Evolutionary conservation across 768 basidiomycete genomes (phyloP).

Genomic region (Myochromella boudieri): DNA sequence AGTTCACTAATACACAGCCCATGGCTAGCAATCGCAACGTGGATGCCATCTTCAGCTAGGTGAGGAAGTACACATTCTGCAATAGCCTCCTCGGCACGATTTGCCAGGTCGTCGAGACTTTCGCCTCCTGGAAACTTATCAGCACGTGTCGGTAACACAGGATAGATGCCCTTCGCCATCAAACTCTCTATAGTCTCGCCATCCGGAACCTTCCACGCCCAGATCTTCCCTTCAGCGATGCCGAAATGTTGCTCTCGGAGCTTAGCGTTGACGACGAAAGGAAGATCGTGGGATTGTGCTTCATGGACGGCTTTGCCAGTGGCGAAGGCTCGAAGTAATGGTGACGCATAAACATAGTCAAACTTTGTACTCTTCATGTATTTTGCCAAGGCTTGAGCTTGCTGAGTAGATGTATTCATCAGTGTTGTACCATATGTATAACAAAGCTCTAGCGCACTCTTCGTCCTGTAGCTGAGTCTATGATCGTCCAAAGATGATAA

Average conservation of each 20-base stretch:
- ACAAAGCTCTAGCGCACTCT: conserved; percentile 25
- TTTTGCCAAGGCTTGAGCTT: conserved; percentile 62
- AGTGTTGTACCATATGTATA: neutral
- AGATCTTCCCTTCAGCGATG: conserved; percentile 64
- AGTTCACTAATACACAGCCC: conserved; percentile 70
- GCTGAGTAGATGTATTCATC: conserved; percentile 30
- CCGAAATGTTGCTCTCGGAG: conserved; percentile 76
- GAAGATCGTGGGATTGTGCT: conserved; percentile 53
- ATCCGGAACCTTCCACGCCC: conserved; percentile 34
- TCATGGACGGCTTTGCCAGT: conserved; percentile 59
- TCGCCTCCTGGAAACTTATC: conserved; percentile 70
- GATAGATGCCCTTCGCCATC: conserved; percentile 51
- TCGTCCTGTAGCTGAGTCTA: conserved; percentile 15
- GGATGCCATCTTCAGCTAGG: conserved; percentile 44
- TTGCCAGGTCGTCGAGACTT: conserved; percentile 59
- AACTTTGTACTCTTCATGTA: conserved; percentile 49
- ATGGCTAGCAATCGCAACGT: conserved; percentile 73
- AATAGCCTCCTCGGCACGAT: conserved; percentile 52
- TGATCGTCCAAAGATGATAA: neutral
- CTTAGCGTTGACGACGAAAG: conserved; percentile 50
- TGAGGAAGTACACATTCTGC: conserved; percentile 58
- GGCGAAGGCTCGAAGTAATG: conserved; percentile 61
- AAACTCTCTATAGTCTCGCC: conserved; percentile 41
- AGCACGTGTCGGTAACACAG: conserved; percentile 43
- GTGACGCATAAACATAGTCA: conserved; percentile 63